Evolutionary conservation across 495 filamentous ascomycete genomes (phyloP).

Genomic region (Daldinia decipiens): DNA sequence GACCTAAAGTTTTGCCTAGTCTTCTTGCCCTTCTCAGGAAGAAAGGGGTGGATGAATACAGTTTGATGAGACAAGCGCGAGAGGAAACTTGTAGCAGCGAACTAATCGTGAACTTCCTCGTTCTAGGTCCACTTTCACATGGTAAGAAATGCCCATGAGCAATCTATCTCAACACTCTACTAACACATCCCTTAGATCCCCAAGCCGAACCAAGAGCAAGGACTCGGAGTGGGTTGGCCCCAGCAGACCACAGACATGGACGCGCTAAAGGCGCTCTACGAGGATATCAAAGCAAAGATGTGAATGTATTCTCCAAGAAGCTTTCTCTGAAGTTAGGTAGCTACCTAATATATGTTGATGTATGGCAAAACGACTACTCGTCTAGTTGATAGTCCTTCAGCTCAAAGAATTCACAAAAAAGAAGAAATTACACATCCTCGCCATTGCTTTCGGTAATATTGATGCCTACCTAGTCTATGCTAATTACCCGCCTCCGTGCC

Average conservation of each 20-base stretch:
- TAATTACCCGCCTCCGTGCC: conserved; percentile 9
- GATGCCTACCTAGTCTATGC: conserved; percentile 37
- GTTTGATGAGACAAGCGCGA: neutral
- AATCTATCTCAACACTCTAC: conserved; percentile 13
- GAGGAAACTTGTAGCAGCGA: neutral
- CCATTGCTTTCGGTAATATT: conserved; percentile 26
- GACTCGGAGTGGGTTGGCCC: conserved; percentile 84
- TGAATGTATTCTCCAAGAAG: conserved; percentile 53
- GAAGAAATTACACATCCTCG: neutral
- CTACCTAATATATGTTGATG: neutral
- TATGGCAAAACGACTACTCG: neutral
- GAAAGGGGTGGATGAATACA: neutral
- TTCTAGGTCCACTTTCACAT: conserved; percentile 90
- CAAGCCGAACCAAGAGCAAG: conserved; percentile 88
- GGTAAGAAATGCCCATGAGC: conserved; percentile 58
- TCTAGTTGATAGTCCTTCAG: neutral
- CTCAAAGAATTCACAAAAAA: neutral
- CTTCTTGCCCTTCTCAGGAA: neutral
- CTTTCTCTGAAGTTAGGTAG: neutral
- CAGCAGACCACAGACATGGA: conserved; percentile 81
- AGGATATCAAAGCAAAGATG: conserved; percentile 90
- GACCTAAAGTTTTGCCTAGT: neutral
- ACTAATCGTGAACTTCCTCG: neutral
- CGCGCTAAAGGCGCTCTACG: conserved; percentile 77
- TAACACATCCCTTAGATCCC: conserved; percentile 72